phyloP scores from a whole-genome alignment of 2,329 filamentous ascomycete species.

The Alternaria alternata region DNA sequence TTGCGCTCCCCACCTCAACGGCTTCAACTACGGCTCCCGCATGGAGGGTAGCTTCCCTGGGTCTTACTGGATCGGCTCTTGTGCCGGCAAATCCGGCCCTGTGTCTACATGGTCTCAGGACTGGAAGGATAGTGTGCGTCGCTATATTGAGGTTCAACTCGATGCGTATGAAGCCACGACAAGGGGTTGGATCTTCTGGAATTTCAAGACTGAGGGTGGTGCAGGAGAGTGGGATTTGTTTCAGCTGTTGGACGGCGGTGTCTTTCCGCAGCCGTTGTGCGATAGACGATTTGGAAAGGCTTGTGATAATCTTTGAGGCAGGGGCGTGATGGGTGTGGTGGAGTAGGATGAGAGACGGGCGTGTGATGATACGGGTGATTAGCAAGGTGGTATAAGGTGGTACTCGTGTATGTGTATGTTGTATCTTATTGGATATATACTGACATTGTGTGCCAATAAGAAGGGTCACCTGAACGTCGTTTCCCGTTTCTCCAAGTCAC shows the following conservation, averaged over 20 bases:
- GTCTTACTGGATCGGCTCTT: conserved; percentile 61
- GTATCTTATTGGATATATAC: not conserved
- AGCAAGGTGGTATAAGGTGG: not conserved
- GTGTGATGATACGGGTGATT: not conserved
- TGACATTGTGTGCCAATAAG: not conserved
- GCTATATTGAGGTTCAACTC: conserved; percentile 65
- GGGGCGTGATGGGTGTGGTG: not conserved
- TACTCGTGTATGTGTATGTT: not conserved
- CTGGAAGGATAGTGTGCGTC: conserved; percentile 57
- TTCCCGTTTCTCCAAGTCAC: not conserved
- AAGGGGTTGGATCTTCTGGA: conserved; percentile 66
- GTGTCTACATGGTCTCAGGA: conserved; percentile 58
- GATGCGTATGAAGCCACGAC: conserved; percentile 60
- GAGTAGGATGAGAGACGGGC: not conserved
- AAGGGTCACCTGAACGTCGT: not conserved
- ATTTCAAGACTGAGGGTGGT: conserved; percentile 62
- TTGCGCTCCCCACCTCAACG: conserved; percentile 60
- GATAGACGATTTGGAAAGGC: conserved; percentile 41
- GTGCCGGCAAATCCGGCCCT: conserved; percentile 59
- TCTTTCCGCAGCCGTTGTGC: conserved; percentile 56
- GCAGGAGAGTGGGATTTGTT: conserved; percentile 64
- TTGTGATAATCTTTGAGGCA: conserved; percentile 31
- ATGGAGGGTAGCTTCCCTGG: conserved; percentile 64
- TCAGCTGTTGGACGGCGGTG: conserved; percentile 57
- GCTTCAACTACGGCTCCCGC: conserved; percentile 61